Base-by-base conservation (phyloP, 2,329 filamentous ascomycete species). In the Phialophora tarda region DNA sequence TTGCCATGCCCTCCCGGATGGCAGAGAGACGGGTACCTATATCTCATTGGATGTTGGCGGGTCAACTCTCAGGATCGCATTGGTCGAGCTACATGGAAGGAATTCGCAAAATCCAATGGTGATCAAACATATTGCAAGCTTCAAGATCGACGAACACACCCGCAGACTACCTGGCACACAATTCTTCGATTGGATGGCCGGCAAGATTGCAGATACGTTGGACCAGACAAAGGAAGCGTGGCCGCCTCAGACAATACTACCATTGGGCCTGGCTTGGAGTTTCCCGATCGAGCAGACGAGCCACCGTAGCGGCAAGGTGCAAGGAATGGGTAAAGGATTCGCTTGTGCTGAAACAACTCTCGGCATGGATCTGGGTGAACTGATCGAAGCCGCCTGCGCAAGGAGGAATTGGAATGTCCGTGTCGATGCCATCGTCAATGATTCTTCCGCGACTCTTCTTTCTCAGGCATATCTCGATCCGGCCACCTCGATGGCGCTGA, bases 161-260 rank as follows among this genome's bases (percentile, higher is more conserved):
- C 84, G 86, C 59, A 76, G 81, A 54, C 76, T 89, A 66, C 78
- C 82, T 64, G 87, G 86, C 1, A 81, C 80, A 26, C 78, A 80
- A 0, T 89, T 89, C 75, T 89, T 89, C 73, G 86, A 88, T 73
- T 89, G 87, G 87, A 88, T 89, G 83, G 87, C 86, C 5, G 80
- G 80, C 56, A 82, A 83, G 66, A 88, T 89, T 64, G 81, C 82
- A 51, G 79, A 82, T 8, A 85, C 85, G 75, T 77, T 89, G 56
- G 75, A 78, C 72, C 71, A 76, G 24, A 76, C 80, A 32, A 78
- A 80, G 62, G 80, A 74, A 53, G 26, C 61, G 4, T 64, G 47
- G 51, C 54, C 59, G 12, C 55, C 63, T 8, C 68, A 72, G 14
- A 74, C 75, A 3, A 79, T 78, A 11, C 76, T 89, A 63, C 79